phyloP scores from a whole-genome alignment of 2,329 filamentous ascomycete species.

The Colletotrichum shisoi region DNA sequence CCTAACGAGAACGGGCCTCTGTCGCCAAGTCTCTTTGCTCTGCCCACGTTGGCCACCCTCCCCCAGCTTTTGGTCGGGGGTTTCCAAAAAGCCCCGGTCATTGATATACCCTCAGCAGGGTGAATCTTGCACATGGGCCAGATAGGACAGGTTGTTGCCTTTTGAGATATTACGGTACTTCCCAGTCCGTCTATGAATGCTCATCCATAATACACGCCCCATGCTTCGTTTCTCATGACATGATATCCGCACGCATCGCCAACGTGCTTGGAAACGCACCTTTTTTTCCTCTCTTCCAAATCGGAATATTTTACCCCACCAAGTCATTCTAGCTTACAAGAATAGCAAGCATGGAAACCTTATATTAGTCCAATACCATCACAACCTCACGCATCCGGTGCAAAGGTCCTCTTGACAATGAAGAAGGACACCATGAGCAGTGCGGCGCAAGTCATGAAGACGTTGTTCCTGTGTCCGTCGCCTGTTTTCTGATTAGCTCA shows the following conservation, averaged over 20 bases:
- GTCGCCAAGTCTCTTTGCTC: background rate
- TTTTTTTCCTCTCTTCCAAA: too few species aligned
- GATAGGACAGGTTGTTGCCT: slow-evolving; percentile 25
- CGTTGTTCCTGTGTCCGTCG: slow-evolving; percentile 44
- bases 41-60: slow-evolving; percentile 14
- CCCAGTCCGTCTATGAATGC: slow-evolving; percentile 9
- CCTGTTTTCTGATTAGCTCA: slow-evolving; percentile 39
- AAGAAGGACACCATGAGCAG: slow-evolving; percentile 40
- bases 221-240: slow-evolving; percentile 1
- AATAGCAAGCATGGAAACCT: too few species aligned
- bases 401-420: slow-evolving; percentile 40
- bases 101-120: slow-evolving; percentile 17
- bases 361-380: background rate
- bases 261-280: background rate
- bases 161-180: slow-evolving; percentile 22
- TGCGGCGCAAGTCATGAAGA: slow-evolving; percentile 43
- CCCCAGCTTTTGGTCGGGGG: slow-evolving; percentile 30
- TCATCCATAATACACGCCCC: background rate
- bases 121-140: slow-evolving; percentile 18
- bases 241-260: background rate
- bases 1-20: slow-evolving; percentile 23
- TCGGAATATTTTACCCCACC: background rate
- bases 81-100: slow-evolving; percentile 13
- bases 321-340: background rate
- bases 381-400: background rate